Base-by-base conservation (phyloP, 1,284 basidiomycete genomes). In the Cutaneotrichosporon sp. region DNA sequence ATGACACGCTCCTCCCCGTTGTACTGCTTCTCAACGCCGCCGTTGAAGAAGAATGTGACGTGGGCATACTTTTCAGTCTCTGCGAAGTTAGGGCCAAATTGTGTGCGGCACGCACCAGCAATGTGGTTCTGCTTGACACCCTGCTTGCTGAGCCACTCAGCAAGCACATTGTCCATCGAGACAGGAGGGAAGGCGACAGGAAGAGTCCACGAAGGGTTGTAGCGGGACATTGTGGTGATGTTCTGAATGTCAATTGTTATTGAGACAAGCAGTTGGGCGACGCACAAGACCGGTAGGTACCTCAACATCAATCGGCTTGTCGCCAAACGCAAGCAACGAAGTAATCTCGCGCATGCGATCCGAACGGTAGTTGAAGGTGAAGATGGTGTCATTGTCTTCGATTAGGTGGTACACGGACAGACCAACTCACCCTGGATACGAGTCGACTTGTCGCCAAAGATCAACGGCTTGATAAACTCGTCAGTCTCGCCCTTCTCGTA, bases 31-130 rank as follows among this genome's bases (percentile, higher is more conserved):
- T 93, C 90, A 37, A 90, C 84, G 55, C 90, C 90, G 24, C 90
- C 90, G 75, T 93, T 93, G 81, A 94, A 93, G 82, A 94, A 94
- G 80, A 93, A 93, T 0, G 90, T 94, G 56, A 94, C 88, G 69
- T 93, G 90, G 1, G 90, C 89, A 74, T 92, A 94, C 76, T 94
- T 93, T 72, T 93, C 90, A 4, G 90, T 93, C 74, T 93, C 90
- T 82, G 64, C 10, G 3, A n/a, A 26, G 35, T 50, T 37, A 55
- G 46, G 11, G 4, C 10, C 5, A 8, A 16, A 20, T 24, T 8
- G 27, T 5, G 14, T 10, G 10, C 14, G 3, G 16, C 14, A 65
- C 77, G 42, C 51, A 85, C 85, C 85, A 39, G 89, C 90, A 55
- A 93, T 83, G 68, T 93, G 90, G 8, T 84, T 84, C 70, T 93